Evolutionary conservation across 1,284 basidiomycete genomes (phyloP), one percentile per base, ranked within the genome.

Genomic region (Pulchroboletus neoregius): DNA sequence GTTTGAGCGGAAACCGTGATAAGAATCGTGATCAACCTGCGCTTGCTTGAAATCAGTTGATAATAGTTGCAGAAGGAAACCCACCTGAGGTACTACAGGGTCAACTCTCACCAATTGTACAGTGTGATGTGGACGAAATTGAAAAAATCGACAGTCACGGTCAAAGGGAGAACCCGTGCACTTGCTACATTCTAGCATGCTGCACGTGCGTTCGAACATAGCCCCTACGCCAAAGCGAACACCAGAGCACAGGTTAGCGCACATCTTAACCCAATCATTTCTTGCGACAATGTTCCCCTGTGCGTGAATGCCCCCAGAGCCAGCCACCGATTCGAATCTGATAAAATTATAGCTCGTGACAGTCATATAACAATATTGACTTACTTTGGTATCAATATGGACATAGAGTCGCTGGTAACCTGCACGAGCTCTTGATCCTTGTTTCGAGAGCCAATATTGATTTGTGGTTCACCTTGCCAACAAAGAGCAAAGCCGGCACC

Each of bases 221-320:
- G 92, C 81, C 1, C 94, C 92, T 23, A 95, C 76, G 7, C 95
- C 95, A 68, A 94, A 94, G 24, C 90, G 79, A n/a, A 95, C 86
- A 13, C 94, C 94, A 46, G 91, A 89, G 24, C 80, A 76, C 54
- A 97, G 79, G 57, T 90, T 88, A 8, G 91, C 92, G 52, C 88
- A 91, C 23, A 91, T 62, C 65, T 82, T 78, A 47, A 67, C 63
- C 60, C 72, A 76, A 15, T 58, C 58, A 26, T 53, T 58, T 36
- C 61, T 52, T 36, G 64, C 50, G 16, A 48, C 62, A 36, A 42
- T 43, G 13, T 47, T 51, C 0, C 58, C 55, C 16, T 52, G 59
- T 23, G 56, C 48, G 5, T 57, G 43, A 26, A 61, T 47, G 27
- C 45, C 49, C 12, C 33, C 40, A 24, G 39, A 31, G 18, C 38